Evolutionary conservation across 768 basidiomycete species (phyloP), one percentile per base, ranked within the genome.

Genomic region (Cubamyces sp.): DNA sequence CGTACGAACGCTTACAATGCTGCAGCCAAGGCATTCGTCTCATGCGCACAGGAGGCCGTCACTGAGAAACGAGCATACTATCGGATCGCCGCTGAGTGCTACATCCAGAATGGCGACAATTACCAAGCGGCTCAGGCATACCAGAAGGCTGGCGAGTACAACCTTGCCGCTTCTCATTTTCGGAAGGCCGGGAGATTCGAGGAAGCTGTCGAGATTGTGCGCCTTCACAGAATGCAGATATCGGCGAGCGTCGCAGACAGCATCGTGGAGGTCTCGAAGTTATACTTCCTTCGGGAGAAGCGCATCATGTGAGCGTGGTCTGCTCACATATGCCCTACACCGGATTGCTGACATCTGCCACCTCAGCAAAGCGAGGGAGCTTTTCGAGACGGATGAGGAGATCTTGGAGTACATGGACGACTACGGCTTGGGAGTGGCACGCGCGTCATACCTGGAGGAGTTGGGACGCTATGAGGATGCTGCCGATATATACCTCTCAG

Each of bases 391-490:
- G 0, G 72, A 77, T 0, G 82, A 88, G 21, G 83, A 86, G 21
- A 77, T 77, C 19, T 64, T 87, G n/a, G 79, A 81, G 40, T 90
- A 84, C 60, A 75, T 86, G 18, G 81, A 86, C 56, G 78, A 83
- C 4, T 78, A 78, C 46, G 81, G 81, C 39, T 71, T 90, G 6
- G 82, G 85, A 64, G 61, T 76, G 14, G 79, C 82, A 7, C 82
- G 77, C 7, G 81, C 81, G 0, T 70, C 72, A 0, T 64, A 88
- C 8, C 74, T 87, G 14, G 75, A 77, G 28, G 71, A 73, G 4
- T 74, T 79, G 12, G 79, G 77, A 15, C 75, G 76, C 62, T 77
- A 72, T 47, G 55, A 64, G 1, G 83, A 87, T 37, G 87, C 87
- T 0, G 85, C 85, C 0, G 76, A 82, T 19, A 66, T 86, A 18